phyloP scores from a whole-genome alignment of 2,329 filamentous ascomycete species.

The Hypoxylon sp. region DNA sequence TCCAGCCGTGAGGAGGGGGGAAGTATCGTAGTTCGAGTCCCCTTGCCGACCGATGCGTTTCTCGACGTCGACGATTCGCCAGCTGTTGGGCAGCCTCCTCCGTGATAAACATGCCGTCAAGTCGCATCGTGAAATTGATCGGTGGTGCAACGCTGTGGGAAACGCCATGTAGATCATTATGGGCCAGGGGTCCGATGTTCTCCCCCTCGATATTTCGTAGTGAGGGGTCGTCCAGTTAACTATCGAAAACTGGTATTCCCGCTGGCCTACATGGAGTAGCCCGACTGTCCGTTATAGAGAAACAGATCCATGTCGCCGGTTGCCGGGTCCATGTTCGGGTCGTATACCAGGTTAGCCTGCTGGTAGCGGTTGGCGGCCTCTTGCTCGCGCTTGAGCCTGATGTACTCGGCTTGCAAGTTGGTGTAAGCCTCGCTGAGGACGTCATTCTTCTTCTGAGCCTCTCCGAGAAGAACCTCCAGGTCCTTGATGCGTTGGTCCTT shows the following conservation, averaged over 20 bases:
- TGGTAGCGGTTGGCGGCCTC: constrained; percentile 41
- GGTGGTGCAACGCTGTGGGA: neutral
- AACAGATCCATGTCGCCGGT: constrained; percentile 38
- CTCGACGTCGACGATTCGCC: neutral
- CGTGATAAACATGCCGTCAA: neutral
- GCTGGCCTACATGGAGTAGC: constrained; percentile 22
- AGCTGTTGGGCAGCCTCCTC: neutral
- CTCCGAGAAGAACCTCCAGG: constrained; percentile 63
- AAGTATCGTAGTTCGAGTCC: neutral
- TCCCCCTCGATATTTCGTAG: neutral
- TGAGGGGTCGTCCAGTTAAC: neutral
- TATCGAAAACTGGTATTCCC: neutral
- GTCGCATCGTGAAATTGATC: constrained; percentile 1
- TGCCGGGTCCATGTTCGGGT: constrained; percentile 32
- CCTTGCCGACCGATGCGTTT: neutral
- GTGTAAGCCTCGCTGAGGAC: constrained; percentile 62
- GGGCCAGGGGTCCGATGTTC: neutral
- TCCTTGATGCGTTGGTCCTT: constrained; percentile 72
- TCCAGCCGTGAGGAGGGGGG: neutral
- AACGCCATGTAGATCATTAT: neutral
- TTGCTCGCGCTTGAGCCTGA: constrained; percentile 50
- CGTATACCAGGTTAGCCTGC: constrained; percentile 34
- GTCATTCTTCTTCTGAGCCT: constrained; percentile 63
- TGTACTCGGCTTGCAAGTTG: constrained; percentile 55
- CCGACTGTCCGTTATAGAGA: constrained; percentile 34